Percentiles rank a stretch among this genome's conserved stretches.
These are phyloP conservation scores for Pseudomonodictys pantanalensis DNA, from an alignment of 495 filamentous ascomycete genomes.

Conservation along the genomic window DNA sequence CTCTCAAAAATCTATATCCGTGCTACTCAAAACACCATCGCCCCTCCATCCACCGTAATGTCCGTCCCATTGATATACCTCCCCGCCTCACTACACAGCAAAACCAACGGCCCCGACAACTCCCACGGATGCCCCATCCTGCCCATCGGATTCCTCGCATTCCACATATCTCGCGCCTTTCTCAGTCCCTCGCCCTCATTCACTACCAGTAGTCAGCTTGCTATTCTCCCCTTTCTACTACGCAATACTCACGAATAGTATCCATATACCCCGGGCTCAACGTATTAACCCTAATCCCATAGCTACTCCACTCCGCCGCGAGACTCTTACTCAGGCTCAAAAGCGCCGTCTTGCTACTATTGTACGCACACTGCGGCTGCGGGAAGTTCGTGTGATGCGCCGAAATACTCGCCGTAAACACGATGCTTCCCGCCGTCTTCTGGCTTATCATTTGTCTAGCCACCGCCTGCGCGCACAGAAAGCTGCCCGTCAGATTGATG, in stretches of 20 bases:
- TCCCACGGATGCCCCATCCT: slow-evolving; percentile 67
- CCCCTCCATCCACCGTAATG: slow-evolving; percentile 56
- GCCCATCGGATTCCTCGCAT: slow-evolving; percentile 62
- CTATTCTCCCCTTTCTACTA: no score
- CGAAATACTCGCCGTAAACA: slow-evolving; percentile 66
- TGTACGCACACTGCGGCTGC: slow-evolving; percentile 68
- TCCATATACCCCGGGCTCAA: slow-evolving; percentile 78
- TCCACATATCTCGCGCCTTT: slow-evolving; percentile 56
- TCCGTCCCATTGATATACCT: slow-evolving; percentile 67
- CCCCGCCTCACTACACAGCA: slow-evolving; percentile 61
- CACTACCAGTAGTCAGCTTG: no score
- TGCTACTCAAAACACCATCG: slow-evolving; percentile 24
- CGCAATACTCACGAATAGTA: no score
- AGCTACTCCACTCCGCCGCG: slow-evolving; percentile 63
- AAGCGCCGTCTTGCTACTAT: slow-evolving; percentile 65
- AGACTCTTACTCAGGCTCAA: slow-evolving; percentile 57
- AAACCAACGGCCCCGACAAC: slow-evolving; percentile 62
- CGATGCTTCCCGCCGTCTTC: slow-evolving; percentile 63
- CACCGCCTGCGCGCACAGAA: slow-evolving; percentile 65
- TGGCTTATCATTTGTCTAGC: slow-evolving; percentile 44
- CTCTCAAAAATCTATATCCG: no score
- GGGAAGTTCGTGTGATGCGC: slow-evolving; percentile 66
- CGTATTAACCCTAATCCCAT: slow-evolving; percentile 66
- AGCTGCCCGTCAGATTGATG: slow-evolving; percentile 66
- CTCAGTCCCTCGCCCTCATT: slow-evolving; percentile 63